phyloP scores from a whole-genome alignment of 352 stramenopile species.

The Pythium oligandrum region DNA sequence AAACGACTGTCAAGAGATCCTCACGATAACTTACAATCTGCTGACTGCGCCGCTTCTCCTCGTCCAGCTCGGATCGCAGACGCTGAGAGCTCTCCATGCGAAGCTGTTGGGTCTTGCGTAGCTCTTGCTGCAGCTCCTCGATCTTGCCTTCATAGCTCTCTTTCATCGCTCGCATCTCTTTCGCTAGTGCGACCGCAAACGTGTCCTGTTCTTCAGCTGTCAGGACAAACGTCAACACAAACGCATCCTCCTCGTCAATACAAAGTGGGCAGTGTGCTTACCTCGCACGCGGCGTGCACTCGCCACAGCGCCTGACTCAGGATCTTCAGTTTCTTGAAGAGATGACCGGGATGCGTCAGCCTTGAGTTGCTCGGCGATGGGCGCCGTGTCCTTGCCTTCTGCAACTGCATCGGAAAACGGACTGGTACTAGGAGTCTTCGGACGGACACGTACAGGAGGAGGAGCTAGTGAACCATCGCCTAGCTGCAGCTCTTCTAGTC shows the following conservation, averaged over 20 bases:
- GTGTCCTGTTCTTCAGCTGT: slow-evolving; percentile 64
- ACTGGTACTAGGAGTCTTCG: slow-evolving; percentile 19
- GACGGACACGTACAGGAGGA: not conserved
- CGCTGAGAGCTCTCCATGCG: slow-evolving; percentile 39
- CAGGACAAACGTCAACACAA: not conserved
- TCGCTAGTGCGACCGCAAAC: slow-evolving; percentile 61
- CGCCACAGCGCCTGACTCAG: not conserved
- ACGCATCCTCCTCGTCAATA: slow-evolving; percentile 13
- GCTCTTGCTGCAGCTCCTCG: slow-evolving; percentile 51
- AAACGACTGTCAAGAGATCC: not conserved
- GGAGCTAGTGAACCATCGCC: slow-evolving; percentile 10
- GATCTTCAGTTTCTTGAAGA: not conserved
- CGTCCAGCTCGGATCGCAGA: slow-evolving; percentile 40
- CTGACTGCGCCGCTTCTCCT: slow-evolving; percentile 42
- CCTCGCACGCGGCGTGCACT: slow-evolving; percentile 1
- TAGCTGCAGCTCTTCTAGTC: slow-evolving; percentile 45
- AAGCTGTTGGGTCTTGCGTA: slow-evolving; percentile 37
- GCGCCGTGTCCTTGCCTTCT: slow-evolving; percentile 46
- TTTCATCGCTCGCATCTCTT: slow-evolving; percentile 69
- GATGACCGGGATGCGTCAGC: slow-evolving; percentile 15
- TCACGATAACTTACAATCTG: slow-evolving; percentile 22
- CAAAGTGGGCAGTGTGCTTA: slow-evolving; percentile 1
- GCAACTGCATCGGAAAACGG: slow-evolving; percentile 72
- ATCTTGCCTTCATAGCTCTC: slow-evolving; percentile 61
- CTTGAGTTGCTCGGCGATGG: slow-evolving; percentile 49